Evolutionary conservation across 2,329 filamentous ascomycete genomes (phyloP), one percentile per base, ranked within the genome.

Genomic region (Alternaria burnsii): DNA sequence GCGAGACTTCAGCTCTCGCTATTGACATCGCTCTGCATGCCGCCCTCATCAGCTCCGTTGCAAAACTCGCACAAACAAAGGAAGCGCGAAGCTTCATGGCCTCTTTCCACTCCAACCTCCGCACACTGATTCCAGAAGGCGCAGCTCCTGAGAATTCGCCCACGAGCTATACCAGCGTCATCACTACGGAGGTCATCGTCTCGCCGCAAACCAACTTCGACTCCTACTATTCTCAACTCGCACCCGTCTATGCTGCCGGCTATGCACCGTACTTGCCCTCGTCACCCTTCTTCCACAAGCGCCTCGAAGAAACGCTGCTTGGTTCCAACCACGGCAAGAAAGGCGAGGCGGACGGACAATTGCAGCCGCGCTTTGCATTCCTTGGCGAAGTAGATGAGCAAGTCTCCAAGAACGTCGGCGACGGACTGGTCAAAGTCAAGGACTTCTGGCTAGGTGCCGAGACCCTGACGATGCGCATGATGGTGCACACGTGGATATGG

Each of bases 401-500:
- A 44, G 54, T 71, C 8, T 22, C 36, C 16, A 69, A 65, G 41
- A 38, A 64, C 12, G 48, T 69, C 46, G 56, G 52, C 18, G 36
- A 62, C 7, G 68, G 66, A 2, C 55, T 67, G 1, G 68, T 71
- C 6, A 42, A 58, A 14, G 66, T 71, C 10, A 63, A 56, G 10
- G 67, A 69, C 34, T 71, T 71, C 18, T 71, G 69, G 69, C 43
- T 71, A 16, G 69, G 69, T 8, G 65, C 60, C 1, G 69, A 71
- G 51, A 69, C 63, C 5, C 54, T 71, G 42, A 68, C 66, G n/a
- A 66, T 63, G 63, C 55, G 68, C 16, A 70, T 63, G 60, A 71
- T 71, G 66, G 69, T 71, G 34, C 69, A 71, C 46, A 61, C 62
- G 1, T 71, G 69, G 69, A 59, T 71, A 12, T 71, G 61, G 57